phyloP scores from a whole-genome alignment of 805 yeast species.

The Schizosaccharomyces cryophilus region DNA sequence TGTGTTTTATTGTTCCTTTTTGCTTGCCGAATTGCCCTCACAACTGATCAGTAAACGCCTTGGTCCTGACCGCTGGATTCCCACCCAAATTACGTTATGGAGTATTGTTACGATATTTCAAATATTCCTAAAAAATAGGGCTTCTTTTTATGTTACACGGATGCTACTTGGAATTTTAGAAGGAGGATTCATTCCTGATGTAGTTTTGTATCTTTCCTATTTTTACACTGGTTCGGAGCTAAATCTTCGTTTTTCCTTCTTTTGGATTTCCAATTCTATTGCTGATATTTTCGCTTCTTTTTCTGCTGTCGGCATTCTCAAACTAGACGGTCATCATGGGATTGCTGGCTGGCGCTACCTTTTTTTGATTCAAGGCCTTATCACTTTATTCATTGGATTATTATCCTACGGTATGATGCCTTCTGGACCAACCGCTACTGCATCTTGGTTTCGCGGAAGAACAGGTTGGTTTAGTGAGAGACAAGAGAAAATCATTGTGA shows the following conservation, averaged over 20 bases:
- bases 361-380: constrained; percentile 33
- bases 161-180: constrained; percentile 28
- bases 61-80: constrained; percentile 42
- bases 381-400: constrained; percentile 31
- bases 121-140: background rate
- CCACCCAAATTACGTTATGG: constrained; percentile 18
- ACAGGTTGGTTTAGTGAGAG: constrained; percentile 30
- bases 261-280: constrained; percentile 28
- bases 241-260: constrained; percentile 28
- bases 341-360: constrained; percentile 37
- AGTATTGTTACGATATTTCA: background rate
- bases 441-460: constrained; percentile 23
- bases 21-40: constrained; percentile 38
- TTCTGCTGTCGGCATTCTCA: constrained; percentile 26
- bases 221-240: constrained; percentile 35
- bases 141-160: background rate
- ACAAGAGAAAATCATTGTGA: constrained; percentile 34
- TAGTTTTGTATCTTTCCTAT: constrained; percentile 34
- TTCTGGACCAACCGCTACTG: constrained; percentile 29
- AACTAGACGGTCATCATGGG: constrained; percentile 21
- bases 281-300: constrained; percentile 22
- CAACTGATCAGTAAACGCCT: constrained; percentile 37
- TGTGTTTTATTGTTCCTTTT: constrained; percentile 26
- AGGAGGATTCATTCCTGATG: constrained; percentile 42
- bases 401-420: constrained; percentile 24